Conservation (phyloP, 208 protist genomes). For the Naegleria gruberi region DNA sequence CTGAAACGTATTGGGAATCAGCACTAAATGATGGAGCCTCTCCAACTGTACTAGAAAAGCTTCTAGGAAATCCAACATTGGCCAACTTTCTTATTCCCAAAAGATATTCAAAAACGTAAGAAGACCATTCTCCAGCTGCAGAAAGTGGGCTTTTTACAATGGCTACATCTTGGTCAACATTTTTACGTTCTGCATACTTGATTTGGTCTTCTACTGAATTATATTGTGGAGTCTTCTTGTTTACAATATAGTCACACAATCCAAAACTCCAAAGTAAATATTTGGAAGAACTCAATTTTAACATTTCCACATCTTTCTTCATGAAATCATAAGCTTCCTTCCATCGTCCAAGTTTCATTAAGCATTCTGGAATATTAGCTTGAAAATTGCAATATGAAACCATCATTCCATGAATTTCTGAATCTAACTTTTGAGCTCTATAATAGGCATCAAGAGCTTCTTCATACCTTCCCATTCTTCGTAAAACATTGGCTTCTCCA, state of each 20-base stretch:
- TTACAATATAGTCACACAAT: neutral
- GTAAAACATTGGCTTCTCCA: neutral
- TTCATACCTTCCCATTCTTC: slow-evolving; percentile 15
- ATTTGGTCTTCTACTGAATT: neutral
- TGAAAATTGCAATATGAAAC: neutral
- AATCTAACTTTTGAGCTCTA: neutral
- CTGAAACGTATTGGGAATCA: neutral
- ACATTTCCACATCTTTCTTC: neutral
- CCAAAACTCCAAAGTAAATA: neutral
- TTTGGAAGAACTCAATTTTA: neutral
- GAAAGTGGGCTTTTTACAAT: neutral
- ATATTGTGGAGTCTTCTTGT: neutral
- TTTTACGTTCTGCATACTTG: no score
- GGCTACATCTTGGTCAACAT: neutral
- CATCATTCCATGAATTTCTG: neutral
- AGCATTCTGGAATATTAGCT: neutral
- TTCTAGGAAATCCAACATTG: neutral
- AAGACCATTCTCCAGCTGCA: neutral
- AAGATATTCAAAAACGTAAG: neutral
- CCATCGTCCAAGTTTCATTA: neutral
- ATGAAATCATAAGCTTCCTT: neutral
- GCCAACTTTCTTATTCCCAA: neutral
- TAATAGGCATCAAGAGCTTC: neutral
- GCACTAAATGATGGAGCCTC: neutral
- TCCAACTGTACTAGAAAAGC: no score